Evolutionary conservation across 495 filamentous ascomycete genomes (phyloP), one percentile per base, ranked within the genome.

Genomic region (Talaromyces proteolyticus): DNA sequence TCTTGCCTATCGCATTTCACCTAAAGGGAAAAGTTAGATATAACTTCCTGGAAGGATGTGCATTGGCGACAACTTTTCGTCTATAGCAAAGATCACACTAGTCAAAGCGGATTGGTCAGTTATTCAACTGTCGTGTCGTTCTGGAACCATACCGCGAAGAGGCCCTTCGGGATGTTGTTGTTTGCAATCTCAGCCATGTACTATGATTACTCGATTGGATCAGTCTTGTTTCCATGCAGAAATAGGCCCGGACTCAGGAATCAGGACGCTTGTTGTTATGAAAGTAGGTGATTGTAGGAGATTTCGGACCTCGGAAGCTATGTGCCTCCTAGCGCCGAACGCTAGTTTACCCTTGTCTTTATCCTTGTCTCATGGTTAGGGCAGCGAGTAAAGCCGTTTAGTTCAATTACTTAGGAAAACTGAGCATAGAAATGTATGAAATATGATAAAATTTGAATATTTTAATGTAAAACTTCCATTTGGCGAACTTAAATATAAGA

Each of bases 1-100:
- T 49, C 36, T 25, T 17, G 12, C 26, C 7, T 49, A 19, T 49
- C 47, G n/a, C 47, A 49, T 41, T 23, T 49, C 2, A 26, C 11
- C 47, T 49, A 18, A 7, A 41, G 6, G 6, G 3, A 19, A 11
- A 3, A 19, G 7, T 3, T 21, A n/a, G 42, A 4, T n/a, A 20
- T 44, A 34, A 21, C 10, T 44, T 10, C 23, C 16, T 5, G 7
- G 7, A 37, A 16, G 3, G 24, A 19, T 3, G 8, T 1, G 11
- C 7, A 17, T 17, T n/a, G n/a, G n/a, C n/a, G n/a, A n/a, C n/a
- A n/a, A 45, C 8, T 17, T 18, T 16, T n/a, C n/a, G 29, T 14
- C 14, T 34, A 14, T 34, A 34, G 29, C 29, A 34, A 10, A 14
- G 8, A 34, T 34, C 29, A 14, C 29, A 34, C 29, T 34, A 14